Evolutionary conservation across 1,284 basidiomycete genomes (phyloP).

Genomic region (Hymenochaete sp.): DNA sequence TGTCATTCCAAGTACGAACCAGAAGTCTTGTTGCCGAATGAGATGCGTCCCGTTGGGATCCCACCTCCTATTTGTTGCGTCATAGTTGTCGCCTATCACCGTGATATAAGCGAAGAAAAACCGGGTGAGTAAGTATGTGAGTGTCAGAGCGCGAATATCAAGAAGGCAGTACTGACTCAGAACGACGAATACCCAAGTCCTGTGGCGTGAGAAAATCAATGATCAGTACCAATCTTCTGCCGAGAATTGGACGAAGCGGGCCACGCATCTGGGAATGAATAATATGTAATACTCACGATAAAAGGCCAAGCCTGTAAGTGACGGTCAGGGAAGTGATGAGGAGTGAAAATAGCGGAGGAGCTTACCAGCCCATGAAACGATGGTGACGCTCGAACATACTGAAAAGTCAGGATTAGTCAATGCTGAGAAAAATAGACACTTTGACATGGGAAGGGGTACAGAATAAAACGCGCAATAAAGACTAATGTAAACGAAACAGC

Average conservation of each 20-base stretch:
- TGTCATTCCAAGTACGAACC: conserved; percentile 67
- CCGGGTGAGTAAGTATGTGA: not conserved
- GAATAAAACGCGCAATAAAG: not conserved
- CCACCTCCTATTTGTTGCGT: conserved; percentile 45
- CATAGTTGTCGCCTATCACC: conserved; percentile 42
- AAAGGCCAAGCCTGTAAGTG: conserved; percentile 40
- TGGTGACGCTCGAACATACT: conserved; percentile 64
- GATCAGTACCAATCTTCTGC: conserved; percentile 10
- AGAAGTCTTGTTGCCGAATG: conserved; percentile 62
- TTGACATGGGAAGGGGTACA: not conserved
- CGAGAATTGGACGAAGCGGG: conserved; percentile 1
- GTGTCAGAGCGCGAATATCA: conserved; percentile 2
- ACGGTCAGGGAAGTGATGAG: conserved; percentile 6
- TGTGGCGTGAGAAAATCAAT: conserved; percentile 8
- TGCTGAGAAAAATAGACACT: not conserved
- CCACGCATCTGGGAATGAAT: not conserved
- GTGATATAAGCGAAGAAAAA: not conserved
- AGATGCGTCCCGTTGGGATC: conserved; percentile 44
- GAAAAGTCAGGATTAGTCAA: not conserved
- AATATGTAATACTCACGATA: conserved; percentile 36
- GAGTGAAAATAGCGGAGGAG: conserved; percentile 16
- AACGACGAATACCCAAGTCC: conserved; percentile 36
- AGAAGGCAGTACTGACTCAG: conserved; percentile 21
- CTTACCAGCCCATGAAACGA: conserved; percentile 61
- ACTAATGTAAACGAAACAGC: not conserved